phyloP scores from a whole-genome alignment of 306 rosid genomes.

The Vigna hirtella region DNA sequence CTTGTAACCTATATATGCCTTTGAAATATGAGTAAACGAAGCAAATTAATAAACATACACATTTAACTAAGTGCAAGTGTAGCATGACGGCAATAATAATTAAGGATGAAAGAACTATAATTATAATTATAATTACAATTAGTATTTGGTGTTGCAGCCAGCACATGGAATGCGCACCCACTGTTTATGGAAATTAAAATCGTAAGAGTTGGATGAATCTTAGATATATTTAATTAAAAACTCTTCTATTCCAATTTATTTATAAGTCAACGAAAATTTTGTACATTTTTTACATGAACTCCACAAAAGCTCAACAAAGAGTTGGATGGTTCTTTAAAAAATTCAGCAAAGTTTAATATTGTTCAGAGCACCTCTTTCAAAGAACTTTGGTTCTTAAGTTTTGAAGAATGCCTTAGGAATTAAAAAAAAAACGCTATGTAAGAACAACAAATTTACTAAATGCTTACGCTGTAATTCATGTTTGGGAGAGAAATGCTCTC shows the following conservation, averaged over 20 bases:
- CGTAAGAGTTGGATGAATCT: neutral
- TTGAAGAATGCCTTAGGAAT: no score
- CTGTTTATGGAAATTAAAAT: constrained; percentile 26
- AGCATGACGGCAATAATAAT: neutral
- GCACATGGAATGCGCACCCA: constrained; percentile 51
- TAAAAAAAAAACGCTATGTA: no score
- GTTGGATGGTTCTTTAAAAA: no score
- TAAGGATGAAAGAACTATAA: neutral
- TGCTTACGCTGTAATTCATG: constrained; percentile 48
- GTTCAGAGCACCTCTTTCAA: no score
- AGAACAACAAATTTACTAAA: constrained; percentile 5
- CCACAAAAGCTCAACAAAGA: no score
- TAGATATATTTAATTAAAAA: no score
- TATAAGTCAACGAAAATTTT: no score
- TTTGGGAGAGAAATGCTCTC: constrained; percentile 35
- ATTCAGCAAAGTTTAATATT: no score
- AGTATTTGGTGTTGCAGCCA: constrained; percentile 13
- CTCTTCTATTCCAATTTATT: no score
- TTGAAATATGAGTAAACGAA: constrained; percentile 18
- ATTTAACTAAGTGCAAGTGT: constrained; percentile 25
- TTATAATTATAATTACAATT: neutral
- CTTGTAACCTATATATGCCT: constrained; percentile 22
- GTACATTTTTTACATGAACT: no score
- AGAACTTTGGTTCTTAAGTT: no score
- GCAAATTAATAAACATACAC: constrained; percentile 11